These are phyloP conservation scores for Exophiala spinifera DNA, from an alignment of 2,329 filamentous ascomycete species.

Conservation along the genomic window DNA sequence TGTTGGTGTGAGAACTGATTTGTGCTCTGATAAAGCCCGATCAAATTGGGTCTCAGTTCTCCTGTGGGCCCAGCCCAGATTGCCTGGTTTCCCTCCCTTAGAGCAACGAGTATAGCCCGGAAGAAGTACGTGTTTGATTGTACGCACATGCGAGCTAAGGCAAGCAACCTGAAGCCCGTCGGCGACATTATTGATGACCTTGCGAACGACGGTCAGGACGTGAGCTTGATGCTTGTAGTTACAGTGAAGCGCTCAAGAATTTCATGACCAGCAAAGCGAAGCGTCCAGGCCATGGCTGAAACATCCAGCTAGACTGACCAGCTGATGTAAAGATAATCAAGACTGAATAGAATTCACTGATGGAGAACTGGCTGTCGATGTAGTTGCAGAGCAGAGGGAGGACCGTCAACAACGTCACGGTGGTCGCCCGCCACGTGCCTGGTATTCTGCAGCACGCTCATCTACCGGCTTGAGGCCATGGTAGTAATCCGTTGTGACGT, in stretches of 20 bases:
- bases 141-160: constrained; percentile 64
- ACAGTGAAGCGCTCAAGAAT: background rate
- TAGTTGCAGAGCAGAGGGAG: too few species aligned
- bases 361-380: background rate
- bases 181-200: background rate
- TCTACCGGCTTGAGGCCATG: constrained; percentile 11
- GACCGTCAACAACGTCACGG: too few species aligned
- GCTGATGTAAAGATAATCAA: background rate
- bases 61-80: constrained; percentile 75
- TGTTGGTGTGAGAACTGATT: constrained; percentile 62
- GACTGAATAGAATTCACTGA: background rate
- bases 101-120: constrained; percentile 84
- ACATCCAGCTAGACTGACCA: background rate
- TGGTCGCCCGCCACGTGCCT: background rate
- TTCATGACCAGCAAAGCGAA: background rate
- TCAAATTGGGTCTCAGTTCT: constrained; percentile 84
- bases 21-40: constrained; percentile 59
- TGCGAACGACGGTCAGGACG: background rate
- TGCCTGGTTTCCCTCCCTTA: constrained; percentile 81
- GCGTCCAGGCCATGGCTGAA: background rate
- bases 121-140: constrained; percentile 74
- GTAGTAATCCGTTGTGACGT: constrained; percentile 14
- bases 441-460: constrained; percentile 4
- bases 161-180: constrained; percentile 42
- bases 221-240: background rate